Evolutionary conservation across 2,329 filamentous ascomycete genomes (phyloP).

Genomic region (Aureobasidium sp.): DNA sequence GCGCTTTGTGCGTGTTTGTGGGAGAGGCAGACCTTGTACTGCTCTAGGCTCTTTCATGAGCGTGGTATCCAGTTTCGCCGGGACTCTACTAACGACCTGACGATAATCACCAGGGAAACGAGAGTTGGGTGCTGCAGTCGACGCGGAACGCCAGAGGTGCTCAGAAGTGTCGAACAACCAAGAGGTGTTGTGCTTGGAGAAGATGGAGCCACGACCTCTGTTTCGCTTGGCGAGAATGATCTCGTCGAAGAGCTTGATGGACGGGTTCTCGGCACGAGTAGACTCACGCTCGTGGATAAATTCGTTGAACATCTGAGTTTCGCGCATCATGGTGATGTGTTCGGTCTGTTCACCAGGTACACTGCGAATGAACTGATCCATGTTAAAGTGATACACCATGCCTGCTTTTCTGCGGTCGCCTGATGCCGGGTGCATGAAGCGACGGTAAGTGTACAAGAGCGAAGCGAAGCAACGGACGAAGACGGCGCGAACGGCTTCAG

Average conservation of each 20-base stretch:
- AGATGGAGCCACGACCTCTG: constrained; percentile 56
- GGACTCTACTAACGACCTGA: constrained; percentile 50
- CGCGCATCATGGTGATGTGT: constrained; percentile 53
- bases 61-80: constrained; percentile 72
- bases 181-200: constrained; percentile 50
- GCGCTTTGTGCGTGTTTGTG: constrained; percentile 37
- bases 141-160: constrained; percentile 68
- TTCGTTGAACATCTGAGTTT: constrained; percentile 68
- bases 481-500: constrained; percentile 59
- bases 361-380: constrained; percentile 57
- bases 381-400: constrained; percentile 55
- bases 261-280: constrained; percentile 50
- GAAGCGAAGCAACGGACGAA: constrained; percentile 63
- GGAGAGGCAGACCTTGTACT: constrained; percentile 75
- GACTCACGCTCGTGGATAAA: constrained; percentile 77
- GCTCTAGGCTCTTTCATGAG: constrained; percentile 88
- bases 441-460: constrained; percentile 60
- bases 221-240: constrained; percentile 72
- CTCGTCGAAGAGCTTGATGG: constrained; percentile 72
- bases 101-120: constrained; percentile 48
- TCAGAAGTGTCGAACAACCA: constrained; percentile 67
- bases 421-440: constrained; percentile 51
- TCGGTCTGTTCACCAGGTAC: constrained; percentile 55
- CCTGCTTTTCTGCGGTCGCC: constrained; percentile 55
- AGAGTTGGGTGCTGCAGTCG: constrained; percentile 47